Conservation (phyloP, 106 monocot genomes). For the Acorus calamus region DNA sequence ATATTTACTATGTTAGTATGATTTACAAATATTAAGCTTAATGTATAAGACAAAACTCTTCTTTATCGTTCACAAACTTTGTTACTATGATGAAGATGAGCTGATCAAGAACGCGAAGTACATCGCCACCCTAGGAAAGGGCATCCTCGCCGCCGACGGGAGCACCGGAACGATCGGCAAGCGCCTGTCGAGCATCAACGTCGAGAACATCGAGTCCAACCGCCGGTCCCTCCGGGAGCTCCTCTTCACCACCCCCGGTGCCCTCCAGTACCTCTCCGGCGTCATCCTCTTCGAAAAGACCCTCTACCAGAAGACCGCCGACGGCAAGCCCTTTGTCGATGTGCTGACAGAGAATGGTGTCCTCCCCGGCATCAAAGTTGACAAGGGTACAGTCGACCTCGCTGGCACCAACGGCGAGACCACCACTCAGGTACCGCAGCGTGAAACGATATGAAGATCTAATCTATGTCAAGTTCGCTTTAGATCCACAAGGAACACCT, state of each 20-base stretch:
- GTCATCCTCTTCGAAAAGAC: conserved; percentile 45
- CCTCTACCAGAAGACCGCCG: conserved; percentile 29
- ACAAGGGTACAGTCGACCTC: conserved; percentile 34
- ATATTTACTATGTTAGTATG: no score
- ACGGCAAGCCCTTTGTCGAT: conserved; percentile 36
- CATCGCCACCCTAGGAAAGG: conserved; percentile 36
- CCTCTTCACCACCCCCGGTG: conserved; percentile 28
- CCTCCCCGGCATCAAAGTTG: conserved; percentile 39
- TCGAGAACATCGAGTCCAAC: conserved; percentile 37
- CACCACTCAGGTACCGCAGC: conserved; percentile 9
- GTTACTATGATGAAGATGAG: conserved; percentile 14
- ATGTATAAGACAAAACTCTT: no score
- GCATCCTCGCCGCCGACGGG: conserved; percentile 40
- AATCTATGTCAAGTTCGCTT: no score
- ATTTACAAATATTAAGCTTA: no score
- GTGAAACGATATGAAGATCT: no score
- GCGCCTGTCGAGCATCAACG: conserved; percentile 14
- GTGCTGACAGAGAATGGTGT: conserved; percentile 15
- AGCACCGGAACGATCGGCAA: conserved; percentile 11
- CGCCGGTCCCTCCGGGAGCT: conserved; percentile 40
- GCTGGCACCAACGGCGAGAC: conserved; percentile 35
- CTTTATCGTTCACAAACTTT: no score
- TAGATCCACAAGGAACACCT: no score
- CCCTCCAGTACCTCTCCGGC: conserved; percentile 23
- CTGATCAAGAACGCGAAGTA: conserved; percentile 36